Evolutionary conservation across 768 basidiomycete genomes (phyloP).

Genomic region (Tephrocybe sp.): DNA sequence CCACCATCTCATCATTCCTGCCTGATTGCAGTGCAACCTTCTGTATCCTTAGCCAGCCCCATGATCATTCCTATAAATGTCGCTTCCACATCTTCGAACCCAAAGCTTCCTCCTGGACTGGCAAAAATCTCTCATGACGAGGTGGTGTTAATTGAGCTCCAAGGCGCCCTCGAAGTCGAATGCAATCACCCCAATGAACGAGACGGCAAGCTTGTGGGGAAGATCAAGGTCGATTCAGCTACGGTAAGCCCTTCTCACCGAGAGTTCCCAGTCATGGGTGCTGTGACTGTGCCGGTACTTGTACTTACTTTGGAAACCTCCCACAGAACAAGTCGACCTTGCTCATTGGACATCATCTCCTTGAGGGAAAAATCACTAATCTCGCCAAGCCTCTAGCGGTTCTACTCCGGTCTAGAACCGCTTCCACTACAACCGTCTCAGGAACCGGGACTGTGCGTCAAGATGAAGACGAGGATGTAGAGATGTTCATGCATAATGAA

Average conservation of each 20-base stretch:
- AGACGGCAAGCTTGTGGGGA: slow-evolving; percentile 78
- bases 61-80: slow-evolving; percentile 74
- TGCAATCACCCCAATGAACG: slow-evolving; percentile 47
- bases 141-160: slow-evolving; percentile 82
- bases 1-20: neutral
- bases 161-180: slow-evolving; percentile 79
- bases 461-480: slow-evolving; percentile 17
- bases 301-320: neutral
- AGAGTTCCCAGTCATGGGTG: slow-evolving; percentile 1
- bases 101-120: slow-evolving; percentile 61
- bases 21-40: neutral
- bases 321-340: slow-evolving; percentile 75
- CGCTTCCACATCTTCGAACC: slow-evolving; percentile 29
- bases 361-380: slow-evolving; percentile 81
- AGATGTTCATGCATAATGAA: slow-evolving; percentile 21
- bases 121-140: slow-evolving; percentile 78
- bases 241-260: slow-evolving; percentile 40
- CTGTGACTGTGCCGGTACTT: neutral
- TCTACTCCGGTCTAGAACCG: slow-evolving; percentile 45
- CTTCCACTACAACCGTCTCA: slow-evolving; percentile 14
- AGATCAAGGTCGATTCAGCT: slow-evolving; percentile 59
- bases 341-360: slow-evolving; percentile 82
- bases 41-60: neutral
- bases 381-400: slow-evolving; percentile 84
- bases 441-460: slow-evolving; percentile 16